Conservation (phyloP, 2,329 filamentous ascomycete species). For the Exophiala dermatitidis region DNA sequence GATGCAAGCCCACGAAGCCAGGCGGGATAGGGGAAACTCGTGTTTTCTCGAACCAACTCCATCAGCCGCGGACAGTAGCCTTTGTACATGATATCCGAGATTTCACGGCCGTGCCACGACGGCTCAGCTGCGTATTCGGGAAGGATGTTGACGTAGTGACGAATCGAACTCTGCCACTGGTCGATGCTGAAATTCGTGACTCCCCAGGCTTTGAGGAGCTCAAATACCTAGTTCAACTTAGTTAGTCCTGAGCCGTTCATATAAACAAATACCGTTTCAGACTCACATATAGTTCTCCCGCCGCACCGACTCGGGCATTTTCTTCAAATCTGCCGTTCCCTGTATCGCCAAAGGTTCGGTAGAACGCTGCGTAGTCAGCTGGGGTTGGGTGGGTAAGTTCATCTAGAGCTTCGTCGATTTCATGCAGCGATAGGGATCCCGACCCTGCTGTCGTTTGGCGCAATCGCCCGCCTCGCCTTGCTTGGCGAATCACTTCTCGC, state of each 20-base stretch:
- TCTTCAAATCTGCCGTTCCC: slow-evolving; percentile 3
- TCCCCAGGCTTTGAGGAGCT: slow-evolving; percentile 2
- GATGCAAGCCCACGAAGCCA: slow-evolving; percentile 2
- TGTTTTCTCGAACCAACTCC: slow-evolving; percentile 9
- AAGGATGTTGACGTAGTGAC: slow-evolving; percentile 7
- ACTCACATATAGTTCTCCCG: slow-evolving; percentile 20
- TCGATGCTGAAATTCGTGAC: slow-evolving; percentile 8
- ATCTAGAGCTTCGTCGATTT: slow-evolving; percentile 11
- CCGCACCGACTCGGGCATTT: slow-evolving; percentile 14
- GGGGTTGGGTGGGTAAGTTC: neutral
- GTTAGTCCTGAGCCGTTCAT: neutral
- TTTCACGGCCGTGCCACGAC: slow-evolving; percentile 3
- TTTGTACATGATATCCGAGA: slow-evolving; percentile 18
- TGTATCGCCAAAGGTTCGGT: neutral
- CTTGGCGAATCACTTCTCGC: slow-evolving; percentile 9
- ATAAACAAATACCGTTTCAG: neutral
- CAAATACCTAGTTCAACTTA: slow-evolving; percentile 7
- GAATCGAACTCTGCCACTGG: slow-evolving; percentile 17
- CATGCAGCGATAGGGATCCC: slow-evolving; percentile 11
- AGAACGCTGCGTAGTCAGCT: slow-evolving; percentile 5
- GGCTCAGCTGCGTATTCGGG: slow-evolving; percentile 1
- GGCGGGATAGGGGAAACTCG: slow-evolving; percentile 3
- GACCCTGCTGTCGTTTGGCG: neutral
- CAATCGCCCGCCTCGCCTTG: neutral
- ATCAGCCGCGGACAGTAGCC: slow-evolving; percentile 8